Evolutionary conservation across 192 early-diverging fungal genomes (phyloP), one percentile per base, ranked within the genome.

Genomic region (Funneliformis mosseae): DNA sequence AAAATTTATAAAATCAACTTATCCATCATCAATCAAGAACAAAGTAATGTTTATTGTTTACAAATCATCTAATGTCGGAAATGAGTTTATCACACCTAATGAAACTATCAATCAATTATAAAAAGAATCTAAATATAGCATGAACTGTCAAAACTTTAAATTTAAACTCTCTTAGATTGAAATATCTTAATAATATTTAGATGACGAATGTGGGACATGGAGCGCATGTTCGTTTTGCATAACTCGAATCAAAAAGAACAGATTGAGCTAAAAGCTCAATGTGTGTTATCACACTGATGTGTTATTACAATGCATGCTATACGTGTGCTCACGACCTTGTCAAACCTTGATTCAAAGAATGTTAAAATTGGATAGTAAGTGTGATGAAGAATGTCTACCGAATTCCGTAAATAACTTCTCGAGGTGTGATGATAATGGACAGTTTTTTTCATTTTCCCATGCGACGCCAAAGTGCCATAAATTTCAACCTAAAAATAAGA

Each of bases 221-320:
- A 66, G 27, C 63, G 63, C 63, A 66, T 66, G 63, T 66, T 66
- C 23, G 28, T 66, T n/a, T 66, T 66, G 28, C 28, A 66, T 66
- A 16, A 25, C 23, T 12, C 14, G 10, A 14, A 25, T 38, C 28
- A 12, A 33, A 33, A 66, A 66, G 25, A 66, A 66, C 12, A 3
- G 14, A 1, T 33, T 66, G 27, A 27, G 27, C 33, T 66, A 33
- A 12, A 66, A 33, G 63, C 9, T 10, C 63, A 14, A 16, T 33
- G 33, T 33, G 33, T 33, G 33, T 66, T 66, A 33, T n/a, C n/a
- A n/a, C n/a, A n/a, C n/a, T n/a, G n/a, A n/a, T 8, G 63, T 28
- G 14, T 66, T 33, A 66, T 66, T 66, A 33, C 23, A 66, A 27
- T 66, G 63, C 63, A 66, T 66, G 33, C 33, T 33, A 33, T 33